phyloP scores from a whole-genome alignment of 164 flowering plant genomes.

The Nymphaea colorata region DNA sequence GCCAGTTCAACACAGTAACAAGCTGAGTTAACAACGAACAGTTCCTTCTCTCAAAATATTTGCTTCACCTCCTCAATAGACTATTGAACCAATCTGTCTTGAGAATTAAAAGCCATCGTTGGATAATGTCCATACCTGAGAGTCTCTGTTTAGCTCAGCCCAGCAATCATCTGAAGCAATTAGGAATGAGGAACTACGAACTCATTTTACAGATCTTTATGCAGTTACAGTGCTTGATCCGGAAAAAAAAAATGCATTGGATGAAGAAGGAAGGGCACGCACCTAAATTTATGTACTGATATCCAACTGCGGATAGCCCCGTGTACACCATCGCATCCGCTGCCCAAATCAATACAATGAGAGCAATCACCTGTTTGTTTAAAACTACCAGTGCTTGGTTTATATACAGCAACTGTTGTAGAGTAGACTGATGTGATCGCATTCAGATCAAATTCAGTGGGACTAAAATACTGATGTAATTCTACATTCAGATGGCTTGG shows the following conservation, averaged over 20 bases:
- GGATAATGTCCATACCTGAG: slow-evolving; percentile 21
- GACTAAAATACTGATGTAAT: too few species aligned
- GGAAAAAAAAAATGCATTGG: neutral
- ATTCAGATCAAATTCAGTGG: too few species aligned
- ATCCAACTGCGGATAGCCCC: slow-evolving; percentile 44
- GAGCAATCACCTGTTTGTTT: neutral
- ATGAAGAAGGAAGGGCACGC: neutral
- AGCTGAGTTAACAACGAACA: too few species aligned
- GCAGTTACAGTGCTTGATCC: too few species aligned
- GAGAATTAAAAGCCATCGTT: too few species aligned
- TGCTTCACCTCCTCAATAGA: too few species aligned
- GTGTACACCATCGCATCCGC: slow-evolving; percentile 59
- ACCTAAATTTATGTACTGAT: slow-evolving; percentile 48
- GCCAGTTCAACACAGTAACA: neutral
- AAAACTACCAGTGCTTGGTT: neutral
- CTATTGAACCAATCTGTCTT: too few species aligned
- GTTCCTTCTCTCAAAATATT: too few species aligned
- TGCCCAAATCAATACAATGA: slow-evolving; percentile 5
- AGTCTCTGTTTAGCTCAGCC: slow-evolving; percentile 49
- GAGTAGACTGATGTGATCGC: too few species aligned
- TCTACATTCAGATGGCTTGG: too few species aligned
- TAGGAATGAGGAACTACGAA: neutral
- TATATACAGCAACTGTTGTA: neutral
- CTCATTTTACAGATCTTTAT: neutral
- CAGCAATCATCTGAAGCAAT: slow-evolving; percentile 53